Conservation (phyloP, 192 early-diverging fungal genomes). For the Spizellomyces punctatus region DNA sequence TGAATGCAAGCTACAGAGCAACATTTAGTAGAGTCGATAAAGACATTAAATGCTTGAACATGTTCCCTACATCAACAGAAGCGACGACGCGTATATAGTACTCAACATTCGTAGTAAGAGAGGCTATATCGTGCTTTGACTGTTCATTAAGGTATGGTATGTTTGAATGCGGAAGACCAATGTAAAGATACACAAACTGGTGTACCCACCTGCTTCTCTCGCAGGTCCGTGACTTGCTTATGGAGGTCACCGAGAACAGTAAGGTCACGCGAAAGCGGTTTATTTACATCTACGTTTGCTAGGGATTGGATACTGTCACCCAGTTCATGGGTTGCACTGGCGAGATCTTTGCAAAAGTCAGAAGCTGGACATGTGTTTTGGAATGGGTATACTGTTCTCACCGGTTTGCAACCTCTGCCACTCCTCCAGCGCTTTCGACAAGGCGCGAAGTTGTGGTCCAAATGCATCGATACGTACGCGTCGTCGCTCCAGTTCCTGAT, state of each 20-base stretch:
- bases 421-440: slow-evolving; percentile 78
- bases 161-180: not conserved
- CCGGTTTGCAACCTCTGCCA: slow-evolving; percentile 22
- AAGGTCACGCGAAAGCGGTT: slow-evolving; percentile 66
- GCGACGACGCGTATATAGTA: slow-evolving; percentile 89
- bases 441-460: slow-evolving; percentile 75
- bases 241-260: slow-evolving; percentile 78
- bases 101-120: slow-evolving; percentile 79
- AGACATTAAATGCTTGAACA: no score
- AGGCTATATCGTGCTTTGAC: slow-evolving; percentile 71
- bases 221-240: slow-evolving; percentile 75
- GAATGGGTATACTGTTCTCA: not conserved
- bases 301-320: slow-evolving; percentile 78
- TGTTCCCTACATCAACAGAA: slow-evolving; percentile 64
- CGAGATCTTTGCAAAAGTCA: slow-evolving; percentile 23
- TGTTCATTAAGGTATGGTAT: slow-evolving; percentile 20
- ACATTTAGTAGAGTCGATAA: slow-evolving; percentile 6
- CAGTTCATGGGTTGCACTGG: slow-evolving; percentile 75
- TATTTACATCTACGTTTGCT: slow-evolving; percentile 70
- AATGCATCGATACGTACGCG: slow-evolving; percentile 74
- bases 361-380: not conserved
- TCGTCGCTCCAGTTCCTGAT: slow-evolving; percentile 79
- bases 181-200: not conserved
- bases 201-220: slow-evolving; percentile 65
- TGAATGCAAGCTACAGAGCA: slow-evolving; percentile 65